These are phyloP conservation scores for Rhizopus delemar DNA, from an alignment of 371 early-diverging fungal genomes.

Conservation along the genomic window DNA sequence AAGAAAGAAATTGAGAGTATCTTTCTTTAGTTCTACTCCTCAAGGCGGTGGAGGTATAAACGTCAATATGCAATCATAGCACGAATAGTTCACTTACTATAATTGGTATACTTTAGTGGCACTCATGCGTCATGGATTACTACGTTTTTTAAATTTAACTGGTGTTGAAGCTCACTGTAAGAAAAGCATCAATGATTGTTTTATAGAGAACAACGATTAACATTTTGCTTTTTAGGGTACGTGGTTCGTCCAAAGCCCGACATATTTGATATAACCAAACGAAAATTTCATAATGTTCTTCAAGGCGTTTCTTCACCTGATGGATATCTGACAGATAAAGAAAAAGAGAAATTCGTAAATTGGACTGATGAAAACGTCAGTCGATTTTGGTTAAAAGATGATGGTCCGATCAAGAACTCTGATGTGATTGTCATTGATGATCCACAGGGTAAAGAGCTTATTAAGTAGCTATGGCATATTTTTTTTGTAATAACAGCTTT, in stretches of 20 bases:
- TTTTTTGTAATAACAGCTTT: neutral
- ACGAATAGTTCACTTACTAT: neutral
- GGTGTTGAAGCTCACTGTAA: slow-evolving; percentile 70
- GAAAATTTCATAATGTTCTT: slow-evolving; percentile 87
- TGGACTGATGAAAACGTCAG: slow-evolving; percentile 81
- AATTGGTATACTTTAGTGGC: slow-evolving; percentile 58
- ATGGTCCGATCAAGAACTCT: slow-evolving; percentile 66
- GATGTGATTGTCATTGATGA: slow-evolving; percentile 89
- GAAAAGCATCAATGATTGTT: neutral
- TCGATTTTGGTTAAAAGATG: slow-evolving; percentile 70
- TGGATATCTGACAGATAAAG: slow-evolving; percentile 63
- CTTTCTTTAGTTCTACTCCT: slow-evolving; percentile 84
- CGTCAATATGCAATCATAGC: neutral
- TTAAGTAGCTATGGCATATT: neutral
- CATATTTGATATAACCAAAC: slow-evolving; percentile 82
- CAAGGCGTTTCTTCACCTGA: slow-evolving; percentile 79
- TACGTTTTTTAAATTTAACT: slow-evolving; percentile 68
- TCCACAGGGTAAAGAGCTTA: slow-evolving; percentile 64
- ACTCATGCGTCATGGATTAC: slow-evolving; percentile 83
- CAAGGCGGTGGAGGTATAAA: slow-evolving; percentile 80
- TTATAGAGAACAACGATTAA: neutral
- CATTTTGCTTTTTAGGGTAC: slow-evolving; percentile 45
- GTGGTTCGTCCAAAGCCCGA: slow-evolving; percentile 79
- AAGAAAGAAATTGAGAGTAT: slow-evolving; percentile 55
- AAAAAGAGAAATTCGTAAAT: slow-evolving; percentile 67